These are phyloP conservation scores for Daldinia eschscholtzii DNA, from an alignment of 2,329 filamentous ascomycete species.

Conservation along the genomic window DNA sequence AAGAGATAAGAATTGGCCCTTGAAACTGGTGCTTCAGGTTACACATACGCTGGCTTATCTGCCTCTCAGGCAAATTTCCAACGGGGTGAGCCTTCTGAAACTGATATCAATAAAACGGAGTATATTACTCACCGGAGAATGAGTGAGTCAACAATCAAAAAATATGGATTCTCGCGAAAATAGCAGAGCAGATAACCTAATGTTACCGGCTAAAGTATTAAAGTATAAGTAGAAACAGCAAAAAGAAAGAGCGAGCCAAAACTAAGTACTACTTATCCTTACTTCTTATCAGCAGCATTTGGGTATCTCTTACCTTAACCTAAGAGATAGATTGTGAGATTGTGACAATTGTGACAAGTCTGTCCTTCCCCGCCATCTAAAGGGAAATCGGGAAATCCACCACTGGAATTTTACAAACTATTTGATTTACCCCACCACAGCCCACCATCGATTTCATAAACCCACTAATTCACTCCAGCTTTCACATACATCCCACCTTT, in stretches of 20 bases:
- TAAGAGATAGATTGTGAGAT: too few relatives aligned
- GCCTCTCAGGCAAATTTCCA: not conserved
- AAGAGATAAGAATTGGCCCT: constrained; percentile 14
- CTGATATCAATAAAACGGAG: constrained; percentile 18
- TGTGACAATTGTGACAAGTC: not conserved
- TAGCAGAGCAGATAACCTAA: constrained; percentile 4
- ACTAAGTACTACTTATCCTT: not conserved
- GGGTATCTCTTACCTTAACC: not conserved
- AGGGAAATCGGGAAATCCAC: constrained; percentile 4
- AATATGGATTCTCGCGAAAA: not conserved
- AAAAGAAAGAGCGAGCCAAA: constrained; percentile 22
- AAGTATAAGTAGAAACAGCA: not conserved
- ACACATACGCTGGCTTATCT: constrained; percentile 13
- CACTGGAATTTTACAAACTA: constrained; percentile 29
- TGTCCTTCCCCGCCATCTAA: constrained; percentile 23
- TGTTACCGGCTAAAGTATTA: not conserved
- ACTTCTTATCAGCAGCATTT: not conserved
- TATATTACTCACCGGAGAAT: constrained; percentile 17
- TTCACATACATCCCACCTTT: constrained; percentile 30
- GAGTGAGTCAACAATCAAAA: constrained; percentile 26
- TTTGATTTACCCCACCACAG: constrained; percentile 22
- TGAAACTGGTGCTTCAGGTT: constrained; percentile 35
- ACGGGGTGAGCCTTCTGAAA: constrained; percentile 22
- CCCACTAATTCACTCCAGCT: constrained; percentile 32
- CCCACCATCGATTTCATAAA: constrained; percentile 29